Conservation (phyloP, 345 rosid species). For the Populus deltoides region DNA sequence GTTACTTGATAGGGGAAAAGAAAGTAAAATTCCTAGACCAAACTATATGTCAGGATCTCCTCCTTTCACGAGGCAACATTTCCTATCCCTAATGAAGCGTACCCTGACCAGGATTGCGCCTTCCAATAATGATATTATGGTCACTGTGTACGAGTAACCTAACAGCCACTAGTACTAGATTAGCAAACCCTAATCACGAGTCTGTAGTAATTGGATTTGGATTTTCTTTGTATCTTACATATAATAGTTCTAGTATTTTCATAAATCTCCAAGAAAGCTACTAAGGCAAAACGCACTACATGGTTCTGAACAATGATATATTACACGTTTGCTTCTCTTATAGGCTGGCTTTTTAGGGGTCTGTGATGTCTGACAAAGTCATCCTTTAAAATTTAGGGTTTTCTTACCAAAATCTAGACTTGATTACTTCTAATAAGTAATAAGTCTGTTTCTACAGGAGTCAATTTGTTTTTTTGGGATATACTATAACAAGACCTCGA, state of each 20-base stretch:
- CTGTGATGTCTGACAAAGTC: constrained; percentile 19
- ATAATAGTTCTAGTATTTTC: background rate
- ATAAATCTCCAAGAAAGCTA: background rate
- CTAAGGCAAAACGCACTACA: constrained; percentile 1
- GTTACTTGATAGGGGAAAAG: background rate
- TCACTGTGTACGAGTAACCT: background rate
- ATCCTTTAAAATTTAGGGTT: constrained; percentile 19
- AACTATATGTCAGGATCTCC: background rate
- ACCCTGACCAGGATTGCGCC: constrained; percentile 18
- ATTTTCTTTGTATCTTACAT: background rate
- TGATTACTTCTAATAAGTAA: background rate
- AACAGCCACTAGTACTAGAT: background rate
- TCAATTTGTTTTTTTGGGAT: too few relatives aligned
- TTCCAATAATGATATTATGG: constrained; percentile 12
- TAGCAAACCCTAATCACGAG: constrained; percentile 35
- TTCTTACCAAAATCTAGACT: constrained; percentile 15
- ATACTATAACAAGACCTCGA: constrained; percentile 20
- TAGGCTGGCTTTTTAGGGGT: constrained; percentile 5
- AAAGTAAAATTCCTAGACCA: constrained; percentile 10
- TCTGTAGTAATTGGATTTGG: background rate
- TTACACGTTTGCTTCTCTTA: background rate
- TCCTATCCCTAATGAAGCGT: constrained; percentile 4
- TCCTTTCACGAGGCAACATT: constrained; percentile 14
- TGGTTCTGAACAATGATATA: background rate
- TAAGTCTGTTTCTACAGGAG: constrained; percentile 7